Evolutionary conservation across 2,329 filamentous ascomycete genomes (phyloP).

Genomic region (Calonectria pseudoturangicola): DNA sequence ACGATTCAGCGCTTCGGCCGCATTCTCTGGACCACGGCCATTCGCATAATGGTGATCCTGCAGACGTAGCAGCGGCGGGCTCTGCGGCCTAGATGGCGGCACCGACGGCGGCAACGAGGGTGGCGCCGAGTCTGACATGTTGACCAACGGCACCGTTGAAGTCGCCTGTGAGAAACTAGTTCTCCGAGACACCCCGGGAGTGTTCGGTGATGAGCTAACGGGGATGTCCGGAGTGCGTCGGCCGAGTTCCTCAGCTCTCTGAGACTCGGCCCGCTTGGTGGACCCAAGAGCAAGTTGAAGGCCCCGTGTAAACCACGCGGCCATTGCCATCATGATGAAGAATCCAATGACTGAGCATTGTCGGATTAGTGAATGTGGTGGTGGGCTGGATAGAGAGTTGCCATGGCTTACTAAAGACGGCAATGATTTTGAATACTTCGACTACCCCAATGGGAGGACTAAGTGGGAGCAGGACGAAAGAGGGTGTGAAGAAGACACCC

Average conservation of each 20-base stretch:
- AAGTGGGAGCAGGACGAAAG: slow-evolving; percentile 75
- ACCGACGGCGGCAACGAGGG: slow-evolving; percentile 44
- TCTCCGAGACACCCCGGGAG: slow-evolving; percentile 52
- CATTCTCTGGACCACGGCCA: slow-evolving; percentile 43
- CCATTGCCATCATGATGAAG: slow-evolving; percentile 69
- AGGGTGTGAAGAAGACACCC: slow-evolving; percentile 75
- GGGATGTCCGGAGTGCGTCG: slow-evolving; percentile 66
- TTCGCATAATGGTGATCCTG: slow-evolving; percentile 54
- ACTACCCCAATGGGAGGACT: slow-evolving; percentile 71
- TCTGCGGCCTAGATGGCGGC: slow-evolving; percentile 51
- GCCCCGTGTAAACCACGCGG: slow-evolving; percentile 72
- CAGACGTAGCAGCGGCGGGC: slow-evolving; percentile 54
- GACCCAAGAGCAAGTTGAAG: slow-evolving; percentile 71
- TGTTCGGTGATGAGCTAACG: slow-evolving; percentile 57
- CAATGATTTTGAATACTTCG: slow-evolving; percentile 76
- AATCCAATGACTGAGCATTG: slow-evolving; percentile 71
- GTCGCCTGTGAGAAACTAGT: slow-evolving; percentile 52
- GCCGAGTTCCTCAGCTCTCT: slow-evolving; percentile 69
- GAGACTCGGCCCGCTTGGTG: slow-evolving; percentile 70
- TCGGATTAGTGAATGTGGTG: neutral
- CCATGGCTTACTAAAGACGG: slow-evolving; percentile 70
- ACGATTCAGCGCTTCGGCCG: slow-evolving; percentile 47
- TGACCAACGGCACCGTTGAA: slow-evolving; percentile 49
- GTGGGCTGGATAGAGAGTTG: too few relatives aligned
- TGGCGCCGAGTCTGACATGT: slow-evolving; percentile 44